Percentiles rank a stretch among this genome's conserved stretches.
These are phyloP conservation scores for Cystoisospora suis DNA, from an alignment of 169 alveolate species.

Conservation along the genomic window DNA sequence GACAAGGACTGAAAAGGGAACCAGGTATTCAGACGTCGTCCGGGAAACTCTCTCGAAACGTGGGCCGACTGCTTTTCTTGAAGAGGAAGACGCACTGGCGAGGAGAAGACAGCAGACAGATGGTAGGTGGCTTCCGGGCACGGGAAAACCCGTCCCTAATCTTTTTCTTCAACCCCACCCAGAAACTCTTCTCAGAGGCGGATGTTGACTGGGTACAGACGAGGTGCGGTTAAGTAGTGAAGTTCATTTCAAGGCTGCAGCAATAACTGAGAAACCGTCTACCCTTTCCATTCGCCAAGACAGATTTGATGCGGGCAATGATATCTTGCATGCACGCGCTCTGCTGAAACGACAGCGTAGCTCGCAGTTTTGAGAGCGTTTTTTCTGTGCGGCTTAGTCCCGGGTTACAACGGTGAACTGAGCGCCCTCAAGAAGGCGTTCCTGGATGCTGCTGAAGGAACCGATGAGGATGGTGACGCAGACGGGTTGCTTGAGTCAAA, in stretches of 20 bases:
- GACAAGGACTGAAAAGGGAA: neutral
- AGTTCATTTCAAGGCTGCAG: no score
- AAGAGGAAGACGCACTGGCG: neutral
- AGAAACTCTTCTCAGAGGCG: no score
- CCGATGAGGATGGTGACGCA: neutral
- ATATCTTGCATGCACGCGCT: no score
- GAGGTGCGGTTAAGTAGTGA: no score
- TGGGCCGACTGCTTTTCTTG: conserved; percentile 1
- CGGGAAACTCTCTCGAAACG: neutral
- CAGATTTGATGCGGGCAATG: no score
- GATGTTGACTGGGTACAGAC: no score
- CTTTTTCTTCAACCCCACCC: no score
- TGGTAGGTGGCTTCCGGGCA: no score
- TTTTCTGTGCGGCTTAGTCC: conserved; percentile 4
- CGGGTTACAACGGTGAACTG: neutral
- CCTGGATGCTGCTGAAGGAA: conserved; percentile 3
- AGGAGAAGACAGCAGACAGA: neutral
- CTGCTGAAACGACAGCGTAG: neutral
- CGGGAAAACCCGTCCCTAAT: no score
- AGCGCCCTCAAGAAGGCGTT: neutral
- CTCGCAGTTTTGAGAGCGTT: neutral
- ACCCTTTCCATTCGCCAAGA: no score
- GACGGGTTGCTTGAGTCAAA: neutral
- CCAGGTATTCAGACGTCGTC: conserved; percentile 13
- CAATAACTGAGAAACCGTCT: no score